Base-by-base conservation (phyloP, 2,329 filamentous ascomycete genomes). In the Beauveria asiatica region DNA sequence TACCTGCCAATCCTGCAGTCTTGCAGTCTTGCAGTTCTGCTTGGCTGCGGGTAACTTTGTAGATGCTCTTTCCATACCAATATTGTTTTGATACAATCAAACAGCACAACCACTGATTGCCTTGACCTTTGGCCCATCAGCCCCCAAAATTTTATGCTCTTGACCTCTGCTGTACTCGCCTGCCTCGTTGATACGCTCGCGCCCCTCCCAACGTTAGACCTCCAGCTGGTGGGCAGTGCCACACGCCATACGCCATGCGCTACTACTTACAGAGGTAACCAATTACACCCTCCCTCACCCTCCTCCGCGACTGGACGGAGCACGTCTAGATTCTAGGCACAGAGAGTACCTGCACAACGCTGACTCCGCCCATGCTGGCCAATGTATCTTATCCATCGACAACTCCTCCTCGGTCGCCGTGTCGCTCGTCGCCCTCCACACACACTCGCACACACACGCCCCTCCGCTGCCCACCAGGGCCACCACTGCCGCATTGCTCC, bases 401-500 rank as follows among this genome's bases (percentile, higher is more conserved):
- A 37, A 57, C 62, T 57, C 54, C 59, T 55, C 57, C 51, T 57
- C 54, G 44, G 57, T 59, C 58, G 60, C 61, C 61, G 63, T 62
- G 64, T 62, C 57, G 63, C 60, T 64, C 62, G 61, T 65, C 56
- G 10, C 49, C 45, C 49, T 37, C 50, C 57, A 50, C 58, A 60
- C 39, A 53, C 57, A 30, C 56, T 44, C 56, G 39, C 57, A 45
- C 49, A 59, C 60, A 62, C 61, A 61, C 64, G 55, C 63, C 62
- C 64, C 62, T 54, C 52, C 63, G 66, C 67, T 65, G 50, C 55
- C 55, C 54, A 39, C 61, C 62, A 48, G 65, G 50, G 45, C 55
- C 54, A 39, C 61, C 62, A 48, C 61, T 64, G 61, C 65, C 64
- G 64, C 64, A 65, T 63, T 69, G 66, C 64, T 70, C 64, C 65